A percentile compares a stretch with the other conserved stretches of the same genome.
These are phyloP conservation scores for Tetrahymena borealis DNA, from an alignment of 73 alveolate species.

Conservation along the genomic window DNA sequence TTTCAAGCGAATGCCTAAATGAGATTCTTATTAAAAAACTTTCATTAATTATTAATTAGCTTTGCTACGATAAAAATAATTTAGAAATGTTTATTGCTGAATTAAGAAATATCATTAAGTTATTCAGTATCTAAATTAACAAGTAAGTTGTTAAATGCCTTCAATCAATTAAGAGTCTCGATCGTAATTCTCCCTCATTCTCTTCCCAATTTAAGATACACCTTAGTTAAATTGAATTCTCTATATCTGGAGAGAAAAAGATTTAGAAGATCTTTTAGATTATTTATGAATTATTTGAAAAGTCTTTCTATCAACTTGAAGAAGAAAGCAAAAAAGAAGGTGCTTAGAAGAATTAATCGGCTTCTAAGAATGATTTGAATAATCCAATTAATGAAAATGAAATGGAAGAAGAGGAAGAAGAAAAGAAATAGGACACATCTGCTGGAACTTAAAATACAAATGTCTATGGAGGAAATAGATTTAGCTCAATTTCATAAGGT, in stretches of 20 bases:
- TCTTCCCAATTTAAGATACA: not conserved
- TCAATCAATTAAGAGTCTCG: not conserved
- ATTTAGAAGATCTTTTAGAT: not conserved
- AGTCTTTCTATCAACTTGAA: not conserved
- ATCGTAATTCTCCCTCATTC: not conserved
- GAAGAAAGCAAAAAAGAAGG: not conserved
- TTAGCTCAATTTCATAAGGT: not conserved
- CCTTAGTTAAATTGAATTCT: not conserved
- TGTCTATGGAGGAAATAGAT: not conserved
- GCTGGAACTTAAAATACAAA: not conserved
- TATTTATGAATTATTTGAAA: not conserved
- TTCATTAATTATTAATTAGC: not conserved
- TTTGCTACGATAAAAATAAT: not conserved
- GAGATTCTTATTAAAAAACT: not conserved
- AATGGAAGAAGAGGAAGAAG: constrained; percentile 1
- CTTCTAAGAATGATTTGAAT: not conserved
- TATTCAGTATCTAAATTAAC: not conserved
- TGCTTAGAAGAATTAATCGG: not conserved
- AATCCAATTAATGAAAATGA: not conserved
- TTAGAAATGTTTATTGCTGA: not conserved
- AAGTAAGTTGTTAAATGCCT: not conserved
- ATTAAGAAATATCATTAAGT: not conserved
- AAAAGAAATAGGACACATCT: not conserved
- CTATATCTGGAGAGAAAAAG: not conserved
- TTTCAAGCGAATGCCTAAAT: not conserved